phyloP scores from a whole-genome alignment of 768 basidiomycete genomes.

The Agaricus blazei region DNA sequence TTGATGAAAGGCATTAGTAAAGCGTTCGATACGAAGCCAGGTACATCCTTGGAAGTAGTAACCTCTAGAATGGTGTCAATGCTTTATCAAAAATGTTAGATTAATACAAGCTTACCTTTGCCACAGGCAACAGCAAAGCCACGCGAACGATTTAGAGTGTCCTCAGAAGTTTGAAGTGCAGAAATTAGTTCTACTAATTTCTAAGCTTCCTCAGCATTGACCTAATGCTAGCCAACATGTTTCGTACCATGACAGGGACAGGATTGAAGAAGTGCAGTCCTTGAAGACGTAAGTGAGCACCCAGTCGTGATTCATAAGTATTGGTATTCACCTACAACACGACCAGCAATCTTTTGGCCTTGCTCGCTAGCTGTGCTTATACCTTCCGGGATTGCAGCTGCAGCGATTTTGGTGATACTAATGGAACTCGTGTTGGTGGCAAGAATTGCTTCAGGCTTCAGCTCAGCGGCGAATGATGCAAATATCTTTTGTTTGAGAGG shows the following conservation, averaged over 20 bases:
- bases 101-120: conserved; percentile 52
- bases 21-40: conserved; percentile 93
- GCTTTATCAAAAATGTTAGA: neutral
- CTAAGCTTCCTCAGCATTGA: conserved; percentile 28
- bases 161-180: conserved; percentile 81
- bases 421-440: conserved; percentile 95
- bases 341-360: conserved; percentile 58
- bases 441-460: conserved; percentile 72
- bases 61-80: conserved; percentile 54
- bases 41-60: conserved; percentile 85
- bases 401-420: conserved; percentile 91
- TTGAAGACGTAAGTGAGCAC: conserved; percentile 20
- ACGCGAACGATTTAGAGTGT: conserved; percentile 71
- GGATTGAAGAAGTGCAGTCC: conserved; percentile 96
- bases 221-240: neutral
- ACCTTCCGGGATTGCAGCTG: conserved; percentile 61
- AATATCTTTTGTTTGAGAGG: conserved; percentile 79
- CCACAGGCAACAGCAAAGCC: conserved; percentile 85
- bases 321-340: conserved; percentile 68
- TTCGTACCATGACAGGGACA: conserved; percentile 87
- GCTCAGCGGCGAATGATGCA: conserved; percentile 55
- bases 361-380: conserved; percentile 52
- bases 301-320: neutral
- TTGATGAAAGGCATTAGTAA: conserved; percentile 97
- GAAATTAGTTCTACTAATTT: conserved; percentile 96